phyloP scores from a whole-genome alignment of 1,284 basidiomycete species.

The Veloporphyrellus conicus region DNA sequence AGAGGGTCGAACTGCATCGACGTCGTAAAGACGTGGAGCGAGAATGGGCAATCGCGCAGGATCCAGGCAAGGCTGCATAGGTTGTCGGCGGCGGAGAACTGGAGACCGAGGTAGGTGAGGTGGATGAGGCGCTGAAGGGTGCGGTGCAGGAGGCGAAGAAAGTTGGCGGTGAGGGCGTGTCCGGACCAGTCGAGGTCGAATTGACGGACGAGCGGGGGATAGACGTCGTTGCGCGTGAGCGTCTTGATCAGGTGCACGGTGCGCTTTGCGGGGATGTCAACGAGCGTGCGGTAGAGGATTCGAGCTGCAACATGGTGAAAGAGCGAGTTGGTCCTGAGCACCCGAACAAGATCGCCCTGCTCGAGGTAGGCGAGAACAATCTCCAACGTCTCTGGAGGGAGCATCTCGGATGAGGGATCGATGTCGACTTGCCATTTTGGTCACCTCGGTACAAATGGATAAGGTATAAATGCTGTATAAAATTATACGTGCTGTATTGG shows the following conservation, averaged over 20 bases:
- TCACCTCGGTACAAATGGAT: no score
- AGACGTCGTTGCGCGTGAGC: slow-evolving; percentile 34
- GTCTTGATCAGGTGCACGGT: slow-evolving; percentile 39
- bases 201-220: slow-evolving; percentile 41
- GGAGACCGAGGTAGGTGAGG: slow-evolving; percentile 46
- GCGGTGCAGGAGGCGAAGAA: slow-evolving; percentile 46
- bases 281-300: slow-evolving; percentile 46
- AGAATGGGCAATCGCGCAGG: slow-evolving; percentile 42
- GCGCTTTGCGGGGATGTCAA: slow-evolving; percentile 31
- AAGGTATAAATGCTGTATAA: background rate
- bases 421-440: no score
- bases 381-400: slow-evolving; percentile 51
- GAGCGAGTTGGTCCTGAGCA: slow-evolving; percentile 34
- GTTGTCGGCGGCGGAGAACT: slow-evolving; percentile 41
- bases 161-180: slow-evolving; percentile 38
- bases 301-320: slow-evolving; percentile 41
- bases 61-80: slow-evolving; percentile 42
- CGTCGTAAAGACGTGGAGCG: slow-evolving; percentile 45
- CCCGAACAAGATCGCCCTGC: slow-evolving; percentile 22
- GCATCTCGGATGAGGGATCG: slow-evolving; percentile 20
- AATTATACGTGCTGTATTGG: slow-evolving; percentile 6
- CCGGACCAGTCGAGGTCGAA: slow-evolving; percentile 41
- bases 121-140: slow-evolving; percentile 38
- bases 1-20: slow-evolving; percentile 47
- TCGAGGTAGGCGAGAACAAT: slow-evolving; percentile 38